Base-by-base conservation (phyloP, 257 asterid genomes). In the Misopates orontium region DNA sequence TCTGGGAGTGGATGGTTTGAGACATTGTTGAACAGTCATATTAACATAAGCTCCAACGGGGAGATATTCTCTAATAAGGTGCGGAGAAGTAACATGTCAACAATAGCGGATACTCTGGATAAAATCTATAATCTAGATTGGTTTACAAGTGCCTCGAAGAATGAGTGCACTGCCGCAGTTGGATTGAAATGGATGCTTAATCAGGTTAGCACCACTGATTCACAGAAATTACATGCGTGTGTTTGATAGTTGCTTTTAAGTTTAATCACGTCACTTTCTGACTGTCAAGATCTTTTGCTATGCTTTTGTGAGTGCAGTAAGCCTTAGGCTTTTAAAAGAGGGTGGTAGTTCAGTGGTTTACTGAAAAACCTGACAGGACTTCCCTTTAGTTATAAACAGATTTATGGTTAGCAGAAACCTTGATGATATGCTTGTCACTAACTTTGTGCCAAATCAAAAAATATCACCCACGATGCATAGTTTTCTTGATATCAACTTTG, bases 1-100 rank as follows among this genome's bases (percentile, higher is more conserved):
- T 88, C 96, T 1, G 98, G 98, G 53, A 91, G 98, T 67, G 98
- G 98, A 77, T 91, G 98, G 98, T 91, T 91, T 64, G 98, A 91
- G 54, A 91, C 98, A 0, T 72, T 91, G 47, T 64, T 91, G 77
- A 91, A 91, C 69, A 91, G 83, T 76, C 98, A 91, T 78, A 72
- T 56, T 47, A 91, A 91, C 76, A 82, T 91, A 72, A 88, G 94
- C 86, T 91, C 98, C 45, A 88, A 91, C 25, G 98, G 98, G 50
- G 96, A 91, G 78, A 87, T 91, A 47, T 94, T 94, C 82, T 94
- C 97, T 0, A 96, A 85, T 62, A 88, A 91, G 79, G 79, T 61
- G 42, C 83, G 96, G 60, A 79, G 92, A 72, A 64, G 77, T 64
- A 91, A 88, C 76, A 44, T 79, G 16, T 83, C 98, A 18, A 83